Base-by-base conservation (phyloP, 257 asterid genomes). In the Jacaranda mimosifolia region DNA sequence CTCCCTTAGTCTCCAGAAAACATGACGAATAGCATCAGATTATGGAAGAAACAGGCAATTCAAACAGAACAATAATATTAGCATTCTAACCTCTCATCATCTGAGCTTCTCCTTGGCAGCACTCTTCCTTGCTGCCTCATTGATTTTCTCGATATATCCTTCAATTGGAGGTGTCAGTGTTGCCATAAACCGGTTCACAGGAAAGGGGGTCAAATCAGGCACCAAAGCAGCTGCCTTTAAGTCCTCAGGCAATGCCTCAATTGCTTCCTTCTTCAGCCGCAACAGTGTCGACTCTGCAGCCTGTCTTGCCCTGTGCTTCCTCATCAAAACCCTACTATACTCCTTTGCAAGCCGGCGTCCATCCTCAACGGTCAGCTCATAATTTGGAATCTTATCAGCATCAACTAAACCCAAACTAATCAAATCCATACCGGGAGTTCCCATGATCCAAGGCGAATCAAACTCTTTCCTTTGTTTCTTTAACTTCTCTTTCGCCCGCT, bases 131-230 rank as follows among this genome's bases (percentile, higher is more conserved):
- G 98, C 92, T 4, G 99, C 99, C 87, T 93, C 99, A 39, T 87
- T 85, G 45, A 95, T 81, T 89, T 89, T 93, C 82, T 93, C 99
- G 21, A 86, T 82, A 65, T 93, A 91, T 5, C 98, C 99, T 85
- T 95, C 98, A 62, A 95, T 93, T 4, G 98, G 98, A 12, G 98
- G 99, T 0, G 99, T 93, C 51, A 95, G 80, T 1, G 99, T 90
- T 1, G 98, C 93, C 96, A 93, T 87, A 62, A 86, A 88, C 68
- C 91, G 80, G 72, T 95, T 91, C n/a, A 68, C 85, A 3, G 98
- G 98, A 57, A 91, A 87, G 8, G 94, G 97, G 17, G 91, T 76
- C 60, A 83, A 42, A 86, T 93, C 99, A 5, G 98, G 96, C 4
- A 93, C 84, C 82, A 93, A 82, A 38, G 98, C 98, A 62, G 96